Evolutionary conservation across 371 early-diverging fungal species (phyloP).

Genomic region (Apophysomyces variabilis): DNA sequence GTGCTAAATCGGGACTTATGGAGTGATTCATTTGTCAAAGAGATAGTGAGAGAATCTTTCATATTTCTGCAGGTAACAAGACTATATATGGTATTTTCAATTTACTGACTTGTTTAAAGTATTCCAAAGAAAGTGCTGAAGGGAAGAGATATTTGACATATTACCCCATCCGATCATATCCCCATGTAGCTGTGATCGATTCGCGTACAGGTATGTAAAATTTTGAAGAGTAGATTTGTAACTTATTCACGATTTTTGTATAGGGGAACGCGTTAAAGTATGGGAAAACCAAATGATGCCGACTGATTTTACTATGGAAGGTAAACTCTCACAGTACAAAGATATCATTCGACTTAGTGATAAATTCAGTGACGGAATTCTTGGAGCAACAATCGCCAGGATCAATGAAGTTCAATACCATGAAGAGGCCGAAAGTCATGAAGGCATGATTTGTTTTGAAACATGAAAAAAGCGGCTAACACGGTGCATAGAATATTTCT

Average conservation of each 20-base stretch:
- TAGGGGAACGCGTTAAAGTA: slow-evolving; percentile 72
- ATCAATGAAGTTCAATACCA: slow-evolving; percentile 20
- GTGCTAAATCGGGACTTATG: slow-evolving; percentile 92
- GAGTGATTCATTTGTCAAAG: slow-evolving; percentile 79
- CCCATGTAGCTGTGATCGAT: slow-evolving; percentile 90
- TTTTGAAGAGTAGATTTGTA: background rate
- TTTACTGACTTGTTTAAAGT: slow-evolving; percentile 42
- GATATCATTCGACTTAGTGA: background rate
- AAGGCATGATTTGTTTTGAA: slow-evolving; percentile 24
- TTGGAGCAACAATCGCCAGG: slow-evolving; percentile 37
- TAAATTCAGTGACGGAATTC: slow-evolving; percentile 50
- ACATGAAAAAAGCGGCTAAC: background rate
- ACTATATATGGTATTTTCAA: background rate
- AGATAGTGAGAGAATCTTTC: slow-evolving; percentile 78
- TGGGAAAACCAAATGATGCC: slow-evolving; percentile 63
- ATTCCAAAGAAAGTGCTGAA: slow-evolving; percentile 65
- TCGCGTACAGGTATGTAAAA: slow-evolving; percentile 79
- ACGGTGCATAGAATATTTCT: slow-evolving; percentile 36
- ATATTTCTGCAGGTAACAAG: slow-evolving; percentile 76
- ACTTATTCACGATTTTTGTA: background rate
- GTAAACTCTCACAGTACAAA: slow-evolving; percentile 29
- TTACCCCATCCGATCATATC: slow-evolving; percentile 74
- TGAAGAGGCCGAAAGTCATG: slow-evolving; percentile 30
- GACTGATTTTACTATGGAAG: slow-evolving; percentile 73
- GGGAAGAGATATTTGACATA: slow-evolving; percentile 73